These are phyloP conservation scores for Lantana camara DNA, from an alignment of 257 asterid genomes.

Conservation along the genomic window DNA sequence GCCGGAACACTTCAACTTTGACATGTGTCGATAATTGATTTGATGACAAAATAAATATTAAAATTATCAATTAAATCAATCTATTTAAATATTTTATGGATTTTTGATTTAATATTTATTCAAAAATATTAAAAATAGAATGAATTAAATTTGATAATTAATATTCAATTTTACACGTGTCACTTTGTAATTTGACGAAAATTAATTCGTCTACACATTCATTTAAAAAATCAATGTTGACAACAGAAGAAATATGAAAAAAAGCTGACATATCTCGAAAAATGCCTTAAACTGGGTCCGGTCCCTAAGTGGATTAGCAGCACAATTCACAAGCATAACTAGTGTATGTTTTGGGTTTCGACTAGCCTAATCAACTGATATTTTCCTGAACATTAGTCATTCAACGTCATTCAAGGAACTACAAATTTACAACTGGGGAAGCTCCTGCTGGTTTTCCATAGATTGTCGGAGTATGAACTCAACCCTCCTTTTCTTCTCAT, in stretches of 20 bases:
- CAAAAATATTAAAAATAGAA: too few species aligned
- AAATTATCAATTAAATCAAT: too few species aligned
- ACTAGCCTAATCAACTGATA: constrained; percentile 65
- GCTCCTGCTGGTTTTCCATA: constrained; percentile 76
- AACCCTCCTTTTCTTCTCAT: constrained; percentile 91
- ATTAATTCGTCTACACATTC: too few species aligned
- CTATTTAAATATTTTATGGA: too few species aligned
- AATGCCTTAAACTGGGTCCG: constrained; percentile 50
- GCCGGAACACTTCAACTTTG: too few species aligned
- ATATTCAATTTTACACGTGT: too few species aligned
- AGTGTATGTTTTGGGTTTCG: constrained; percentile 53
- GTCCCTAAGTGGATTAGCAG: constrained; percentile 49
- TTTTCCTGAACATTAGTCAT: constrained; percentile 40
- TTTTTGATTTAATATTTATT: too few species aligned
- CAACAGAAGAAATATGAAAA: constrained; percentile 35
- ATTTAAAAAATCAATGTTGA: constrained; percentile 33
- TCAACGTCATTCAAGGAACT: constrained; percentile 50
- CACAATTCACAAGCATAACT: constrained; percentile 62
- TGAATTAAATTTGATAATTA: too few species aligned
- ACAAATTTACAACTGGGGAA: constrained; percentile 82
- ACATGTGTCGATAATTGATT: too few species aligned
- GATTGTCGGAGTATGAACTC: constrained; percentile 77
- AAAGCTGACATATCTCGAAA: constrained; percentile 56
- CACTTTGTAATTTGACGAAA: too few species aligned
- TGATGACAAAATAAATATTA: too few species aligned